phyloP scores from a whole-genome alignment of 108 stramenopile species.

The Nitzschia palea region DNA sequence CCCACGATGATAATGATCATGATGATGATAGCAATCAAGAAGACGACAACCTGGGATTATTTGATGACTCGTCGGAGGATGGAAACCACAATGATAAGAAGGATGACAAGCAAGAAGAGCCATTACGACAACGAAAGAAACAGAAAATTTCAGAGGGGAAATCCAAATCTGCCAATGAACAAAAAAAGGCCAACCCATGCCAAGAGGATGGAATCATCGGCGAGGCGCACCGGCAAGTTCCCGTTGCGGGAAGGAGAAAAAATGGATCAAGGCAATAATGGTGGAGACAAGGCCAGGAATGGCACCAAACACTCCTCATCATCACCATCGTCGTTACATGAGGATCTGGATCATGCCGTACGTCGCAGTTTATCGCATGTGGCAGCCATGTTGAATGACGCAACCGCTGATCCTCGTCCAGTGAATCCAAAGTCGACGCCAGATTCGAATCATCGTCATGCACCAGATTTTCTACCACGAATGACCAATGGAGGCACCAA shows the following conservation, averaged over 20 bases:
- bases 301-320: too few relatives aligned
- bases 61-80: not conserved
- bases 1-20: not conserved
- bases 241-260: not conserved
- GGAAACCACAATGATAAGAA: not conserved
- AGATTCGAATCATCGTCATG: not conserved
- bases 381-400: not conserved
- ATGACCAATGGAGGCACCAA: not conserved
- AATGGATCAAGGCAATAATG: not conserved
- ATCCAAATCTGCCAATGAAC: too few relatives aligned
- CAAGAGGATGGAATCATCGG: not conserved
- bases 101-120: not conserved
- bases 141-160: too few relatives aligned
- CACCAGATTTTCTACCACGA: not conserved
- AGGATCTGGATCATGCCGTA: not conserved
- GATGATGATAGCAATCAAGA: not conserved
- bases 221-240: not conserved
- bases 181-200: too few relatives aligned
- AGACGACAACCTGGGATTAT: too few relatives aligned
- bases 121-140: not conserved
- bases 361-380: not conserved
- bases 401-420: too few relatives aligned
- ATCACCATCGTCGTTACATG: too few relatives aligned
- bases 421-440: not conserved
- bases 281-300: not conserved